Evolutionary conservation across 2,329 filamentous ascomycete species (phyloP), one percentile per base, ranked within the genome.

Genomic region (Cladosporium sp.): DNA sequence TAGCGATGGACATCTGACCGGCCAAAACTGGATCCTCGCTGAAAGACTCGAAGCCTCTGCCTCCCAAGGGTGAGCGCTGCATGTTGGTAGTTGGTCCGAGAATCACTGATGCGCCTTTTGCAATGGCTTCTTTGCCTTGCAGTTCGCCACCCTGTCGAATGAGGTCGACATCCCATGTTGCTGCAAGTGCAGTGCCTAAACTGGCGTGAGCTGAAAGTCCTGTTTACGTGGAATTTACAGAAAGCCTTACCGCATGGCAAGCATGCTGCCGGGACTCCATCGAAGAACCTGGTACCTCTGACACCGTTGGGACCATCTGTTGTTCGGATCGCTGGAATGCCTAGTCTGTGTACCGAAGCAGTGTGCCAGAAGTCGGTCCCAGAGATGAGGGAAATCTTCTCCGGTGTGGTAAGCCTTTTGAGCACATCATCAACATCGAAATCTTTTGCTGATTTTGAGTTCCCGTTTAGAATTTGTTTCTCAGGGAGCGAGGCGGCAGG

Each of bases 31-130:
- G 88, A 59, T 93, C 89, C 67, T 93, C 89, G 0, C 86, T 89
- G 67, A 90, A 93, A 0, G 87, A 90, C 69, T 95, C 89, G 60
- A 93, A 95, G 58, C 90, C 90, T 55, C 89, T 79, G 14, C 89
- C 89, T n/a, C 88, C 88, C 19, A 60, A 53, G 2, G 61, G 61
- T 46, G 61, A 60, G 9, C 61, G 57, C 35, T 60, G 61, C 28
- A 64, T 57, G 54, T 64, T 64, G 46, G 64, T 59, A 31, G 62
- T 64, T 3, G 64, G 54, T 4, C 62, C 62, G 9, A 54, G 59
- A 40, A 62, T 62, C 54, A 50, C 60, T 18, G 63, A 64, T 4
- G 63, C 61, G 3, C 63, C 63, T 44, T 66, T 63, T 6, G 63
- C 60, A 37, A 58, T 58, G 9, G 55, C 62, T 46, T 66, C 63